Base-by-base conservation (phyloP, 2,329 filamentous ascomycete genomes). In the Thielaviopsis musarum region DNA sequence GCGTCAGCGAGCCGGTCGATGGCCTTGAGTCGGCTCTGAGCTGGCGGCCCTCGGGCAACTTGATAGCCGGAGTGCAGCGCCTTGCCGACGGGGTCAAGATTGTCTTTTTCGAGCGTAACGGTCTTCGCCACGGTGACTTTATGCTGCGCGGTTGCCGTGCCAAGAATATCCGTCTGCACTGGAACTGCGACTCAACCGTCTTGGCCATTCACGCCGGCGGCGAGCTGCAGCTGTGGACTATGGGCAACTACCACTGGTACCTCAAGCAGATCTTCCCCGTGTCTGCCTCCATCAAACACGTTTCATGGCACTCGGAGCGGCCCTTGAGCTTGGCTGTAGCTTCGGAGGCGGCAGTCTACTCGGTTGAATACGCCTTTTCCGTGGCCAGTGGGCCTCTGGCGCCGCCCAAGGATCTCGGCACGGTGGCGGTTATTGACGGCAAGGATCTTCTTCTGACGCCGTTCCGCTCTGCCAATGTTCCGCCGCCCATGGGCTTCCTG, bases 171-270 rank as follows among this genome's bases (percentile, higher is more conserved):
- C 72, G 74, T 28, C 74, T 98, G 15, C 78, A 80, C 54, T 98
- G 93, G 93, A 98, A 96, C 67, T 78, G 82, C 4, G 91, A 98
- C 69, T 98, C 93, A 0, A 91, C 84, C 1, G 88, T 95, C 0
- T 77, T 98, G 53, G 90, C 91, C 5, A 84, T 96, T n/a, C 76
- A 81, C 1, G 81, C 91, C 65, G 74, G 75, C 34, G 81, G 90
- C 64, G 79, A 82, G 59, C 74, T 93, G n/a, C 93, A 98, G 68
- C 74, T 98, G 1, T 98, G 93, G 93, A 95, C 90, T 0, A 95
- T 86, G 78, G 87, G 89, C 21, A 98, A 98, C 69, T 98, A 98
- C 65, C 88, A 97, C 69, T 98, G 93, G 81, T 97, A 97, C 69
- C 76, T 98, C 17, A 98, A 98, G 73, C 90, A 95, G 69, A 90